phyloP scores from a whole-genome alignment of 805 yeast genomes.

The Candida yuanshanica region DNA sequence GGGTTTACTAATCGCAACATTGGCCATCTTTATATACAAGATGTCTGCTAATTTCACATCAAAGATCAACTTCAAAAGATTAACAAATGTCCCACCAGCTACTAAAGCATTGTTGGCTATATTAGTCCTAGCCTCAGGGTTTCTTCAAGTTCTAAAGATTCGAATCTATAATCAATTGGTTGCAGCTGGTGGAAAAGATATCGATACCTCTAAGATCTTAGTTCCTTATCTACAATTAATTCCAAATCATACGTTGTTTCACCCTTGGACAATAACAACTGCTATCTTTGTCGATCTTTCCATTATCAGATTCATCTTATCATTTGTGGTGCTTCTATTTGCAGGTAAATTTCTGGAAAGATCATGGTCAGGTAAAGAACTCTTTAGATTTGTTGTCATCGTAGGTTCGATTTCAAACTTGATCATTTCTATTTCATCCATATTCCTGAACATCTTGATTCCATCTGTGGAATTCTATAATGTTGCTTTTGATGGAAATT shows the following conservation, averaged over 20 bases:
- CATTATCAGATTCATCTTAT: conserved; percentile 39
- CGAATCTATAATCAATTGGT: conserved; percentile 26
- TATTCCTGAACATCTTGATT: conserved; percentile 20
- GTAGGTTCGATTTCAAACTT: conserved; percentile 53
- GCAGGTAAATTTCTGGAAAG: conserved; percentile 63
- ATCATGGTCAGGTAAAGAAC: conserved; percentile 55
- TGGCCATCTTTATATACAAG: conserved; percentile 19
- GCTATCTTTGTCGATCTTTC: conserved; percentile 62
- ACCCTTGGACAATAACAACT: conserved; percentile 62
- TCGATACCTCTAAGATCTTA: conserved; percentile 35
- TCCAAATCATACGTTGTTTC: conserved; percentile 46
- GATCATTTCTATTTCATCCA: conserved; percentile 21
- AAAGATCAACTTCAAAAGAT: conserved; percentile 15
- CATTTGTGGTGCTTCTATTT: conserved; percentile 44
- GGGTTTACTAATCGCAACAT: conserved; percentile 21
- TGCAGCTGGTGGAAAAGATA: conserved; percentile 16
- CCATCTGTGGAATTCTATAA: conserved; percentile 25
- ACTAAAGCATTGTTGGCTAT: conserved; percentile 39
- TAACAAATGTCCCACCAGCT: conserved; percentile 37
- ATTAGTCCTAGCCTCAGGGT: conserved; percentile 33
- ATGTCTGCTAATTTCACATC: conserved; percentile 18
- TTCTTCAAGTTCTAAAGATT: conserved; percentile 38
- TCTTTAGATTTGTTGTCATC: conserved; percentile 40
- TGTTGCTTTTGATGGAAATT: conserved; percentile 46
- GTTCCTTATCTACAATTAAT: conserved; percentile 61